Base-by-base conservation (phyloP, 2,329 filamentous ascomycete species). In the Fusarium verrucosum region DNA sequence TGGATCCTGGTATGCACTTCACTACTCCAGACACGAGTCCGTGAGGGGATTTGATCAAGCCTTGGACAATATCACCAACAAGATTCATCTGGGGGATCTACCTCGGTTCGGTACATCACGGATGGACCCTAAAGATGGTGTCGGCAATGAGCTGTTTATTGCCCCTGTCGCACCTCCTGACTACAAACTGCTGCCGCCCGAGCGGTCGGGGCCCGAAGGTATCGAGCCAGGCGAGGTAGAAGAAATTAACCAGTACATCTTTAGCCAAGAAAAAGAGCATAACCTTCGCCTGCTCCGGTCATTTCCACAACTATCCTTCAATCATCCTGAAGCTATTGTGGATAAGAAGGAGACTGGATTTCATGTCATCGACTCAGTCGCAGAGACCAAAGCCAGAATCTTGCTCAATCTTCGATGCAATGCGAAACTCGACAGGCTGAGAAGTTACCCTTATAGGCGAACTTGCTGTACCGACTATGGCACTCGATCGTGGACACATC, bases 391-490 rank as follows among this genome's bases (percentile, higher is more conserved):
- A 70, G 79, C 69, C 43, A 75, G 50, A 72, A 73, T 86, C 11
- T 65, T 87, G 1, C 77, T 88, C 37, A 85, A 85, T 61, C 71
- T 81, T 17, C 80, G 83, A 44, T 88, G 86, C 72, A 87, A 65
- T 72, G 80, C 72, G 57, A 79, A 64, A 66, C 76, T 59, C 58
- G 72, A 58, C 64, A 72, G 46, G 9, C 37, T 59, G 25, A 35
- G 55, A 1, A 75, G 74, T n/a, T 81, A 80, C 51, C 79, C 80
- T 1, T 82, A 80, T 67, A 75, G 80, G 47, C 76, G 79, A 56
- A 85, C 83, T 4, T 87, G 85, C 68, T 87, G 85, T 65, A 81
- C 75, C 42, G 78, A 77, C 32, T 86, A 86, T 56, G 68, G 72
- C 9, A 41, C 45, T 56, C 60, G 45, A 2, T 40, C 67, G n/a